Percentiles rank a stretch among this genome's conserved stretches.
Evolutionary conservation across 2,329 filamentous ascomycete genomes (phyloP).

Genomic region (Nothomitra cinnamomea): DNA sequence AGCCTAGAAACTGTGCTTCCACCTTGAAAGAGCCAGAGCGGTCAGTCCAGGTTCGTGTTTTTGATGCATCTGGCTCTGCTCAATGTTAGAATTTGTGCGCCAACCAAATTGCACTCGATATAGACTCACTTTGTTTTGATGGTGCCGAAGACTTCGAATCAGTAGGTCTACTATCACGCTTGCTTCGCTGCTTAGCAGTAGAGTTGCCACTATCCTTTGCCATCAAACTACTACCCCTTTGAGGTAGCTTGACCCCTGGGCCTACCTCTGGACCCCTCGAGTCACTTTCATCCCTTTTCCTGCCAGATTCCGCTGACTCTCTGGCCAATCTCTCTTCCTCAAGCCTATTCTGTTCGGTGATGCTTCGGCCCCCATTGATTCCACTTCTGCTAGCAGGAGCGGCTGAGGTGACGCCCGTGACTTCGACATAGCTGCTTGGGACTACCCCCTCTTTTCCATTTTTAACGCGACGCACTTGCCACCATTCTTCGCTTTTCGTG

Average conservation of each 20-base stretch:
- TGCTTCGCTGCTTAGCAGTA: constrained; percentile 51
- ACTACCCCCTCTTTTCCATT: constrained; percentile 93
- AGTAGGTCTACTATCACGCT: constrained; percentile 45
- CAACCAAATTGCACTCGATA: background rate
- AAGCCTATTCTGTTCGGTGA: constrained; percentile 56
- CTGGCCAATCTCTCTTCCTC: constrained; percentile 83
- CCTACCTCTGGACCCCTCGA: constrained; percentile 52
- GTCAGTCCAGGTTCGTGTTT: constrained; percentile 88
- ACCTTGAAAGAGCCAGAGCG: constrained; percentile 92
- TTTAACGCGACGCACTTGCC: constrained; percentile 80
- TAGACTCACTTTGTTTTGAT: constrained; percentile 54
- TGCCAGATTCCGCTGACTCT: constrained; percentile 51
- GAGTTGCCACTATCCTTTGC: constrained; percentile 49
- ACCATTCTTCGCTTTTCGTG: constrained; percentile 91
- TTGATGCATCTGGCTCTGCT: constrained; percentile 62
- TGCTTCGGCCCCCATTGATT: constrained; percentile 43
- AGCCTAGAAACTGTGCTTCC: constrained; percentile 85
- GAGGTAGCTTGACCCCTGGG: constrained; percentile 56
- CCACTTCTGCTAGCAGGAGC: constrained; percentile 34
- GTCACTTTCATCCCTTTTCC: constrained; percentile 34
- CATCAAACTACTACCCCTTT: constrained; percentile 63
- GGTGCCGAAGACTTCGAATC: constrained; percentile 37
- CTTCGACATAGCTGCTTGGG: constrained; percentile 87
- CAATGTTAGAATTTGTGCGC: background rate
- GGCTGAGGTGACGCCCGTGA: constrained; percentile 49